Base-by-base conservation (phyloP, 2,329 filamentous ascomycete genomes). In the Aspergillus viridinutans region DNA sequence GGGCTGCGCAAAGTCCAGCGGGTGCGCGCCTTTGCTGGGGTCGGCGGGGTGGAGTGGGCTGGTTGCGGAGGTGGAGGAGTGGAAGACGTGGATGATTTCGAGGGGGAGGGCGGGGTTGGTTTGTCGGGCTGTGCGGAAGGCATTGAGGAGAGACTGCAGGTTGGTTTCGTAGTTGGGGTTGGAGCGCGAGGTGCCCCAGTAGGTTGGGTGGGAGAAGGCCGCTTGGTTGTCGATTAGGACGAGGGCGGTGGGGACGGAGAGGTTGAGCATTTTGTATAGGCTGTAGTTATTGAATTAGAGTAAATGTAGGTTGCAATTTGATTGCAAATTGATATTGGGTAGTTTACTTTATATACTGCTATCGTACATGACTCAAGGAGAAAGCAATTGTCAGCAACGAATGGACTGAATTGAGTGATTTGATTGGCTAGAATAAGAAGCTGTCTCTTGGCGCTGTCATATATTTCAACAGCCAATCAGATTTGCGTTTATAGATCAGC, bases 151-250 rank as follows among this genome's bases (percentile, higher is more conserved):
- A 1, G 66, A 56, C n/a, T 65, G 54, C 43, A 78, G 63, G 60
- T 81, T 81, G 10, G 58, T 49, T 62, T 81, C 77, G 49, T 78
- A 79, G 20, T 62, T 51, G 2, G 76, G 77, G 50, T 78, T 81
- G 54, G 76, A 80, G 48, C 78, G 75, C 8, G 67, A 61, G 4
- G 67, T 62, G 9, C 77, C 76, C 73, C 74, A 79, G 61, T 74
- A 66, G 3, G 72, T 71, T 50, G 64, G 69, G 38, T 76, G 67
- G 17, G 60, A 66, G 64, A 81, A 78, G 48, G 64, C 78, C 25
- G 72, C 63, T 65, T 81, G 79, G 42, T 78, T 75, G 66, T 82
- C 79, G 53, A 81, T 78, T 10, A 81, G 65, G 52, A 81, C 69
- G 35, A 81, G 69, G 5, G 75, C 77, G 1, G 78, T 79, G 26